Evolutionary conservation across 306 rosid genomes (phyloP).

Genomic region (Benincasa hispida): DNA sequence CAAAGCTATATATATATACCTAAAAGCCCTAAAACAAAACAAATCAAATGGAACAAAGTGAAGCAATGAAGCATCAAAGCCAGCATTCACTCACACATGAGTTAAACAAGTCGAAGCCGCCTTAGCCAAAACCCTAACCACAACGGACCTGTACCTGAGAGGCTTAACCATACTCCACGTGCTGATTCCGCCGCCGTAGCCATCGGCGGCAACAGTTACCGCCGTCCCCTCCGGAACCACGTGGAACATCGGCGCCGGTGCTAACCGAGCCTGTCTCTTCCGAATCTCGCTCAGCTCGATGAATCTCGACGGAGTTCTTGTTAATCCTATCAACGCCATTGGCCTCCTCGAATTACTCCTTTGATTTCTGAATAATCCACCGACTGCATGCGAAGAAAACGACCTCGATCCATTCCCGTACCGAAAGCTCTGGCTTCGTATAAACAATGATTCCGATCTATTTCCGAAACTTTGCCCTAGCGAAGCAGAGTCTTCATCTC

Average conservation of each 20-base stretch:
- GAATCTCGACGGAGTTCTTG: constrained; percentile 19
- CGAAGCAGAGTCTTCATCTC: background rate
- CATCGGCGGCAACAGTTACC: background rate
- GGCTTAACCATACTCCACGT: constrained; percentile 16
- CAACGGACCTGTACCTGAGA: constrained; percentile 15
- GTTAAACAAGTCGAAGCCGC: constrained; percentile 17
- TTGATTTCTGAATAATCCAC: background rate
- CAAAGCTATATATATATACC: too few species aligned
- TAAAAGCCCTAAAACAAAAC: background rate
- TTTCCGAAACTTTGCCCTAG: background rate
- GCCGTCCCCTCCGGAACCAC: background rate
- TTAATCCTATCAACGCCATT: constrained; percentile 24
- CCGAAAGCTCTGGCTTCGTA: background rate
- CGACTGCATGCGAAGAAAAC: background rate
- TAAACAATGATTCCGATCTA: constrained; percentile 12
- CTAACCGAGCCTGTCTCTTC: constrained; percentile 19
- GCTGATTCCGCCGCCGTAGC: background rate
- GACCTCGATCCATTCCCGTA: background rate
- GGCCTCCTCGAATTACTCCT: constrained; percentile 7
- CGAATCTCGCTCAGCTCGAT: constrained; percentile 35
- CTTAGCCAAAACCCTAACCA: constrained; percentile 15
- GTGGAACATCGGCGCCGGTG: constrained; percentile 19
- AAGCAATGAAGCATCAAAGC: background rate
- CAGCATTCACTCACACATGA: background rate
- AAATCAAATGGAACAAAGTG: background rate